phyloP scores from a whole-genome alignment of 2,329 filamentous ascomycete species.

The Diaporthe velutina region DNA sequence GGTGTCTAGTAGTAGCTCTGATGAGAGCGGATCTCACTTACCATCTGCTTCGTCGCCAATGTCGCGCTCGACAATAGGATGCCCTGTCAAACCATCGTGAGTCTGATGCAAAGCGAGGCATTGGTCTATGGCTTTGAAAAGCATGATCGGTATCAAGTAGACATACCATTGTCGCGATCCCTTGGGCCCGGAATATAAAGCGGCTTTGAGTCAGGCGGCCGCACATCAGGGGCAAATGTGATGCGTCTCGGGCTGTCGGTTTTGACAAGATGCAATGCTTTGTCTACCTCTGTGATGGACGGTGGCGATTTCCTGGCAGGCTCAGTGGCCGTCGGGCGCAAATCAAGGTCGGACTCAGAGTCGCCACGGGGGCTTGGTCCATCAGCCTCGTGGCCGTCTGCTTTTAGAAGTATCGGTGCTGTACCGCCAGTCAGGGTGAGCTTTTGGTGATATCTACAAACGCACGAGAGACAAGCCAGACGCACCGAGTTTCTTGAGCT shows the following conservation, averaged over 20 bases:
- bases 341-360: conserved; percentile 6
- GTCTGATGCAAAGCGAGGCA: not conserved
- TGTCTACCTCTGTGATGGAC: not conserved
- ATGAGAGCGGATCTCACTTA: not conserved
- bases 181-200: conserved; percentile 30
- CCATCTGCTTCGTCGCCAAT: conserved; percentile 5
- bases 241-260: conserved; percentile 16
- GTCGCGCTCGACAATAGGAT: conserved; percentile 22
- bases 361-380: not conserved
- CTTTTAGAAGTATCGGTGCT: conserved; percentile 12
- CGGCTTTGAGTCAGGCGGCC: conserved; percentile 40
- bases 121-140: not conserved
- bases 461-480: not conserved
- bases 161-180: conserved; percentile 30
- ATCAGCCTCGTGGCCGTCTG: not conserved
- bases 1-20: too few species aligned
- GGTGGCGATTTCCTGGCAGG: conserved; percentile 11
- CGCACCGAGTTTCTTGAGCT: conserved; percentile 9
- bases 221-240: not conserved
- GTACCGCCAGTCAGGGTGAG: not conserved
- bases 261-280: conserved; percentile 1
- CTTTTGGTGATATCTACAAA: not conserved
- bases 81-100: not conserved
- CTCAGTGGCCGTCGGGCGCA: conserved; percentile 9
- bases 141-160: not conserved